A percentile compares a stretch with the other conserved stretches of the same genome.
Evolutionary conservation across 805 yeast species (phyloP).

Genomic region (Myxozyma lipomycoides): DNA sequence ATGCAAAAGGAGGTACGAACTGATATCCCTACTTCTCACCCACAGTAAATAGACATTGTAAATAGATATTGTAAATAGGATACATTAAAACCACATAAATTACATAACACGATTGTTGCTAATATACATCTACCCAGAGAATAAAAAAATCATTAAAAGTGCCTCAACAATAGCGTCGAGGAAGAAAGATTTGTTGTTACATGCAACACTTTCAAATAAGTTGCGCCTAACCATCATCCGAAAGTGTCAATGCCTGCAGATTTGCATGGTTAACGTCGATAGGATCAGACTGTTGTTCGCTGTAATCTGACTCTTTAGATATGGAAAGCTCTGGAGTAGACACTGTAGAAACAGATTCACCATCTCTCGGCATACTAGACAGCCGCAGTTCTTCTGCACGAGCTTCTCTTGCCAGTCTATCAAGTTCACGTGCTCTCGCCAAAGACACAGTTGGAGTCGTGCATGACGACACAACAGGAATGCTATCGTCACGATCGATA

Average conservation of each 20-base stretch:
- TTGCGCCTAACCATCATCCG: conserved; percentile 3
- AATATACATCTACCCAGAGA: too few species aligned
- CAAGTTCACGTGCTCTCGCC: conserved; percentile 76
- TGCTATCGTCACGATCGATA: conserved; percentile 84
- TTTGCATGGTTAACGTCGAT: conserved; percentile 1
- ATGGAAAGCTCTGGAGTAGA: conserved; percentile 25
- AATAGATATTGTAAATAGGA: too few species aligned
- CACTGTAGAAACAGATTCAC: conserved; percentile 5
- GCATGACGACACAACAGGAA: conserved; percentile 88
- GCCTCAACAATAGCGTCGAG: too few species aligned
- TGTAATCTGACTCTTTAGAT: conserved; percentile 10
- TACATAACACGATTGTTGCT: too few species aligned
- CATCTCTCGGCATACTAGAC: conserved; percentile 4
- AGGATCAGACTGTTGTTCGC: conserved; percentile 11
- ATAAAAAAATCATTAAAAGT: too few species aligned
- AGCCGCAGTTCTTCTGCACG: conserved; percentile 19
- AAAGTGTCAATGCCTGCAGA: conserved; percentile 8
- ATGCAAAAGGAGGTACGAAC: too few species aligned
- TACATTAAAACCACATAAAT: too few species aligned
- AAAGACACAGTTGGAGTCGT: conserved; percentile 92
- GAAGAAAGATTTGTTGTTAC: too few species aligned
- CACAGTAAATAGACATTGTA: too few species aligned
- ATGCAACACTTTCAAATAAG: background rate
- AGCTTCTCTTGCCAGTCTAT: conserved; percentile 17
- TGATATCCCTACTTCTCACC: too few species aligned